Evolutionary conservation across 495 filamentous ascomycete species (phyloP).

Genomic region (Penicillium bovifimosum): DNA sequence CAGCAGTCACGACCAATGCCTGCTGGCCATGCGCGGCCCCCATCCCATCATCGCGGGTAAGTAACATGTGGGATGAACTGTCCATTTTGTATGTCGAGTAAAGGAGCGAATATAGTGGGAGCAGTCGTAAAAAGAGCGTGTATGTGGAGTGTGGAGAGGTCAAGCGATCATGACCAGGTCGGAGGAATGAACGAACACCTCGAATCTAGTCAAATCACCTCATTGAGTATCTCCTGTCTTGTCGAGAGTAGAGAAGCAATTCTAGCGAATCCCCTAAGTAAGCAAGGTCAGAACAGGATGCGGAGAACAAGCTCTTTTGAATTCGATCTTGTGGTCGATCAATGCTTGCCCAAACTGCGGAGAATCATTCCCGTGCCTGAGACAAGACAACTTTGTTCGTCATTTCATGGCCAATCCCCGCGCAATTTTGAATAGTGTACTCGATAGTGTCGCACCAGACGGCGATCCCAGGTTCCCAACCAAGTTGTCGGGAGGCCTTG

Average conservation of each 20-base stretch:
- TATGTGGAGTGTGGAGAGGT: neutral
- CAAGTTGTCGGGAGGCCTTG: neutral
- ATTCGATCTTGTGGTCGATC: neutral
- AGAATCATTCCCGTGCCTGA: slow-evolving; percentile 12
- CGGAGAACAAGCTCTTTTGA: slow-evolving; percentile 1
- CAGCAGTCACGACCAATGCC: slow-evolving; percentile 35
- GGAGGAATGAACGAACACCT: neutral
- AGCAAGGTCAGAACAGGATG: neutral
- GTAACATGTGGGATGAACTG: slow-evolving; percentile 9
- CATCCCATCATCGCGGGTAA: slow-evolving; percentile 17
- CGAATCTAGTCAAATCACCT: neutral
- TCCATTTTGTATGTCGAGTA: slow-evolving; percentile 16
- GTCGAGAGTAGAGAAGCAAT: neutral
- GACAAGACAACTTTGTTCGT: slow-evolving; percentile 1
- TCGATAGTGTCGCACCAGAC: slow-evolving; percentile 16
- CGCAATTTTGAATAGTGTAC: slow-evolving; percentile 14
- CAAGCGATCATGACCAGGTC: neutral
- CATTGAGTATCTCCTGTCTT: neutral
- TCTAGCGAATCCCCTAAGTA: too few species aligned
- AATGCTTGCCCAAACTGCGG: slow-evolving; percentile 4
- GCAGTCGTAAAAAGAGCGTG: slow-evolving; percentile 14
- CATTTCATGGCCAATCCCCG: slow-evolving; percentile 2
- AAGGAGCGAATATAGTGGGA: slow-evolving; percentile 3
- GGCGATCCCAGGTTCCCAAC: slow-evolving; percentile 8
- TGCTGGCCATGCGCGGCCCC: slow-evolving; percentile 23